These are phyloP conservation scores for Penicillium cataractarum DNA, from an alignment of 495 filamentous ascomycete species.

Conservation along the genomic window DNA sequence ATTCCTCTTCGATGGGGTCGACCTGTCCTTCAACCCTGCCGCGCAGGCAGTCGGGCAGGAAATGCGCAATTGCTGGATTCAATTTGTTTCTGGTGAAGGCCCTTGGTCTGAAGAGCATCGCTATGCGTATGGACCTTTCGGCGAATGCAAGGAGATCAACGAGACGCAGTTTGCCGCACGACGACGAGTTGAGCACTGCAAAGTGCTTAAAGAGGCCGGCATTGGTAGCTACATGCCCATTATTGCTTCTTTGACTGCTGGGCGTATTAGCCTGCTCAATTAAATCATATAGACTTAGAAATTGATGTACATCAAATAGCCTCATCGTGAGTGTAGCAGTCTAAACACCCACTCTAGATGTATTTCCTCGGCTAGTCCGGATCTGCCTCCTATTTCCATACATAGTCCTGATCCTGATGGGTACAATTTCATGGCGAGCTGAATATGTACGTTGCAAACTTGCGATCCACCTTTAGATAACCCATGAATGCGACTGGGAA, in stretches of 20 bases:
- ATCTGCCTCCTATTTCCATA: too few species aligned
- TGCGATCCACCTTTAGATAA: background rate
- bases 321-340: background rate
- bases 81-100: constrained; percentile 34
- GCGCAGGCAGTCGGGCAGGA: constrained; percentile 36
- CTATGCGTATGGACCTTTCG: constrained; percentile 42
- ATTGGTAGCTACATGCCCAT: constrained; percentile 39
- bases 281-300: constrained; percentile 12
- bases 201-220: constrained; percentile 35
- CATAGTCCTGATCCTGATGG: too few species aligned
- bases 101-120: constrained; percentile 35
- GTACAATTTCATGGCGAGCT: background rate
- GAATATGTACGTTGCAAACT: background rate
- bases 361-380: too few species aligned
- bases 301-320: background rate
- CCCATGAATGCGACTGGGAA: background rate
- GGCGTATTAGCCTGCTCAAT: constrained; percentile 44
- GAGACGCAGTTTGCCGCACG: constrained; percentile 37
- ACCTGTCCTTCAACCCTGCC: constrained; percentile 37
- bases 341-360: too few species aligned
- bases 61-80: constrained; percentile 41
- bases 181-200: constrained; percentile 32
- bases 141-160: constrained; percentile 40
- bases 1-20: constrained; percentile 42
- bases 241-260: constrained; percentile 37